phyloP scores from a whole-genome alignment of 495 filamentous ascomycete genomes.

The Immersiella caudata region DNA sequence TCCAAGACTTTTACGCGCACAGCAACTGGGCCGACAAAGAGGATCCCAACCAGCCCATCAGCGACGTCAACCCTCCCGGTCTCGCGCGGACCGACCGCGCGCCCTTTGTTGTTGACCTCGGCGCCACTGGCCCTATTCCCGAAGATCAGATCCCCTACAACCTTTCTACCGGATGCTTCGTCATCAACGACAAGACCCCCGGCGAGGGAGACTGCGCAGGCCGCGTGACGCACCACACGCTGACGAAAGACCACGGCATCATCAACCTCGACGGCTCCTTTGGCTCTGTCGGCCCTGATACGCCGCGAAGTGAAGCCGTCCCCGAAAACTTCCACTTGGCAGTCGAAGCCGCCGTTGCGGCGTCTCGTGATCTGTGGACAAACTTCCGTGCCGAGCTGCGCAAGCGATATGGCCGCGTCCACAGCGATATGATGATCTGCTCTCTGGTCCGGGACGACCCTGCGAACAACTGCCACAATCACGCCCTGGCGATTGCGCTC shows the following conservation, averaged over 20 bases:
- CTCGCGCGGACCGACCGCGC: slow-evolving; percentile 29
- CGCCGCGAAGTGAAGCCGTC: slow-evolving; percentile 23
- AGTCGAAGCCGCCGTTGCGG: slow-evolving; percentile 26
- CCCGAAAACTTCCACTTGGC: slow-evolving; percentile 29
- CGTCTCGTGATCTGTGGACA: slow-evolving; percentile 28
- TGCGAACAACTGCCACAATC: slow-evolving; percentile 24
- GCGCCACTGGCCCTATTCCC: slow-evolving; percentile 24
- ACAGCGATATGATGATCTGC: slow-evolving; percentile 35
- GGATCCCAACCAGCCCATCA: slow-evolving; percentile 27
- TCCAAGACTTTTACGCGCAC: slow-evolving; percentile 38
- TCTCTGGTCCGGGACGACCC: slow-evolving; percentile 33
- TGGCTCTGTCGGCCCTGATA: slow-evolving; percentile 20
- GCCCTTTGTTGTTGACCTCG: slow-evolving; percentile 28
- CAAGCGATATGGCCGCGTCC: slow-evolving; percentile 21
- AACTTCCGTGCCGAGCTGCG: slow-evolving; percentile 23
- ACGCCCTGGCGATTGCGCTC: neutral
- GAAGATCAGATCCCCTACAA: slow-evolving; percentile 28
- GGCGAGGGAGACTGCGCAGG: slow-evolving; percentile 28
- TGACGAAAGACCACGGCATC: slow-evolving; percentile 34
- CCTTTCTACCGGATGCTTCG: slow-evolving; percentile 35
- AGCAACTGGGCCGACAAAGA: slow-evolving; percentile 35
- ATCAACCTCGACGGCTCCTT: slow-evolving; percentile 32
- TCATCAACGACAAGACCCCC: slow-evolving; percentile 24
- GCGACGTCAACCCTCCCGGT: slow-evolving; percentile 31
- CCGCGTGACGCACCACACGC: slow-evolving; percentile 29